A percentile compares a stretch with the other conserved stretches of the same genome.
Evolutionary conservation across 345 rosid genomes (phyloP).

Genomic region (Rhodamnia rubescens): DNA sequence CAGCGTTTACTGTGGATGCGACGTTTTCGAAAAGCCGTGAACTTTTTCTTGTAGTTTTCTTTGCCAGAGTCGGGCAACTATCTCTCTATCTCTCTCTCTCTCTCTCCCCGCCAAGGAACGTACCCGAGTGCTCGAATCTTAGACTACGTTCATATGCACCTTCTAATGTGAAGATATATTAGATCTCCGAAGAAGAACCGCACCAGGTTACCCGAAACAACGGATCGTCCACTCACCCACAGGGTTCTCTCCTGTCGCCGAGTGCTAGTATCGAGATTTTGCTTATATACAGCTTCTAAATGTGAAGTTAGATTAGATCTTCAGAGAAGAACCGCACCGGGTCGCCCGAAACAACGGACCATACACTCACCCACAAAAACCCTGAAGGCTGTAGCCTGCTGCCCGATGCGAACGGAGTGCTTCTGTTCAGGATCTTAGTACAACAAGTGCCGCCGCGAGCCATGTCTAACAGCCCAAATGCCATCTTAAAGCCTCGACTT

Average conservation of each 20-base stretch:
- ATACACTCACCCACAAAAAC: not conserved
- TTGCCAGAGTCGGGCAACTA: not conserved
- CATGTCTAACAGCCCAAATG: not conserved
- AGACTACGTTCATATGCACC: too few relatives aligned
- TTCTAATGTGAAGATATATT: too few relatives aligned
- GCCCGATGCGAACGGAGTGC: not conserved
- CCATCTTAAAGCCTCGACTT: not conserved
- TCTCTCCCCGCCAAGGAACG: not conserved
- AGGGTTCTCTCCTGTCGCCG: not conserved
- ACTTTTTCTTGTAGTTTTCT: not conserved
- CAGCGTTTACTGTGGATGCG: not conserved
- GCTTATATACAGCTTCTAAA: not conserved
- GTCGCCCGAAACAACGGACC: not conserved
- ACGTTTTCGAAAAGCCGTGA: not conserved
- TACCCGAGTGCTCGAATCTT: too few relatives aligned
- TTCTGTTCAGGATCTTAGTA: not conserved
- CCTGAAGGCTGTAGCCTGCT: not conserved
- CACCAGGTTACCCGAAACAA: not conserved
- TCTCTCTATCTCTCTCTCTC: not conserved
- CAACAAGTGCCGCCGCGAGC: not conserved
- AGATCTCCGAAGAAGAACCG: too few relatives aligned
- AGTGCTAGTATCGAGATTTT: not conserved
- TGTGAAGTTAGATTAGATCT: not conserved
- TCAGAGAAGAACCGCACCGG: not conserved
- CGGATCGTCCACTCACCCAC: too few relatives aligned